Evolutionary conservation across 331 rosid genomes (phyloP), one percentile per base, ranked within the genome.

Genomic region (Saraca asoca): DNA sequence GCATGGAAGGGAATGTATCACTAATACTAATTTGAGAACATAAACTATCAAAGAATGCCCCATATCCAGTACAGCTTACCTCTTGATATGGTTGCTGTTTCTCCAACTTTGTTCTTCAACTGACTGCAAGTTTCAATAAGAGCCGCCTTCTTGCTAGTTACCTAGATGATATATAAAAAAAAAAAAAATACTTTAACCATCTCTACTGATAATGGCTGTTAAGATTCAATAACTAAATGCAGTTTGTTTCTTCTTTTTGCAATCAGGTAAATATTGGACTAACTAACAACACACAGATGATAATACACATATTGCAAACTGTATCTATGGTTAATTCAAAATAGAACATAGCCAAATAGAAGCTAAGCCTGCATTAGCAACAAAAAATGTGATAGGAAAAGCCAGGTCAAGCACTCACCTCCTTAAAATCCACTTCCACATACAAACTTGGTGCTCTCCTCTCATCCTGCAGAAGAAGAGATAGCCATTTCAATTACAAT

Each of bases 341-440:
- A 46, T 12, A 5, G 58, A 35, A 52, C 57, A 56, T 58, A 63
- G 17, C n/a, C 14, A 34, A 64, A 58, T 55, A 44, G 39, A 61
- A 78, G 56, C 7, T 15, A 67, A 55, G 43, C 17, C 34, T 52
- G 48, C 73, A 67, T 46, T 67, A 55, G n/a, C 46, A 71, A 58
- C 71, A 73, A 71, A 73, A 76, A 24, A 24, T 12, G 37, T 12
- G 29, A 63, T 35, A 64, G 46, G 31, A 51, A 31, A 59, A 33
- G 43, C 46, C 52, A 64, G 53, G 55, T 64, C 71, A 66, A 71
- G 71, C 37, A 48, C 64, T 8, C 49, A 94, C 99, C 99, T 90
- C 98, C 79, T 86, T 84, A 77, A 94, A 94, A 81, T 94, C 99
- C 75, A 94, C 73, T 81, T 94, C 97, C 64, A 94, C 99, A 2